Base-by-base conservation (phyloP, 495 filamentous ascomycete genomes). In the Talaromyces nanjingensis region DNA sequence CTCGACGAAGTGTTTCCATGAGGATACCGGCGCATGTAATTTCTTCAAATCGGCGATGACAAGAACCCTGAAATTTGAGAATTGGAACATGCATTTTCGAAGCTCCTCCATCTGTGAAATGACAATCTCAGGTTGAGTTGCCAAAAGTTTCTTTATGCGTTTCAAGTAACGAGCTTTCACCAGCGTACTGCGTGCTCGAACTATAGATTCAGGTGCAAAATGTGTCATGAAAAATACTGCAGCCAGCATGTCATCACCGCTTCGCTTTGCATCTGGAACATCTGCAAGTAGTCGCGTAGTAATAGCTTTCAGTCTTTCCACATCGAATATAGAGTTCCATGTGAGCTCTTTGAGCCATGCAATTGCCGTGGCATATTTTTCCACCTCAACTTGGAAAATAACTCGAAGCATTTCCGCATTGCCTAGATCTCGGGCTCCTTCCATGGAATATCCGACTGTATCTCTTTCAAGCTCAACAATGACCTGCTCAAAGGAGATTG, bases 231-330 rank as follows among this genome's bases (percentile, higher is more conserved):
- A 81, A 65, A 92, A 88, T 7, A 96, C 89, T n/a, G 90, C 87
- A 20, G 71, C 73, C 37, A 78, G 73, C 77, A 87, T 85, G 63
- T 83, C 82, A 64, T 90, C 86, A 27, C 96, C 94, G 65, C 86
- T 89, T 20, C 94, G 87, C 82, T 98, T 99, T 62, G 89, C 81
- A 65, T 98, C 92, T 3, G 94, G 94, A 29, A 99, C 88, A 70
- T 97, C 94, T 9, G 93, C 91, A 6, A 96, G 83, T 27, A 96
- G 87, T 72, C 96, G 90, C 20, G 86, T 84, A n/a, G 93, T 84
- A n/a, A 89, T 89, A 0, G 93, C 88, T 64, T 86, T 87, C 63
- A 99, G 81, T 66, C 96, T 84, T 67, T 85, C 82, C 12, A 87
- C 81, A 65, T 98, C 94, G 67, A 97, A 97, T 59, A 98, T 80